These are phyloP conservation scores for Huntiella bhutanensis DNA, from an alignment of 2,329 filamentous ascomycete genomes.

Conservation along the genomic window DNA sequence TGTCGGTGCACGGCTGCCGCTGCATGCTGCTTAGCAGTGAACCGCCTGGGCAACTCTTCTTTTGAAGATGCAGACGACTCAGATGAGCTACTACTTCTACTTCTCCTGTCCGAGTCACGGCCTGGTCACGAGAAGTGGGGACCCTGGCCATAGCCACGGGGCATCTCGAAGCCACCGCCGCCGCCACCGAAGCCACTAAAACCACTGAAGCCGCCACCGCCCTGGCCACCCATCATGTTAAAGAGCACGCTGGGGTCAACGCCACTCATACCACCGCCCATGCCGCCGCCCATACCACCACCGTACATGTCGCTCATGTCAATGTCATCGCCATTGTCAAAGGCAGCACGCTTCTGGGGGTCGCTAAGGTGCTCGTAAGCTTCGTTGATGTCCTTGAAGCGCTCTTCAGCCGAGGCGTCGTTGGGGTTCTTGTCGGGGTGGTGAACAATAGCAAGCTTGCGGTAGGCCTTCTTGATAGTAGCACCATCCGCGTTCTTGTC, in stretches of 20 bases:
- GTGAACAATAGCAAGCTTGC: slow-evolving; percentile 80
- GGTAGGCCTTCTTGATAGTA: slow-evolving; percentile 92
- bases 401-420: slow-evolving; percentile 63
- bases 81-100: too few relatives aligned
- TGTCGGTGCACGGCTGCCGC: not conserved
- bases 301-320: slow-evolving; percentile 77
- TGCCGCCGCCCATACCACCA: slow-evolving; percentile 45
- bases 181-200: slow-evolving; percentile 31
- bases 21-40: not conserved
- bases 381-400: slow-evolving; percentile 96
- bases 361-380: slow-evolving; percentile 93
- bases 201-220: slow-evolving; percentile 30
- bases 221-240: slow-evolving; percentile 59
- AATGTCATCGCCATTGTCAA: slow-evolving; percentile 81
- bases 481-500: slow-evolving; percentile 67
- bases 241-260: slow-evolving; percentile 66
- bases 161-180: slow-evolving; percentile 22
- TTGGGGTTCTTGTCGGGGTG: slow-evolving; percentile 97
- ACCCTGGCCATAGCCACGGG: slow-evolving; percentile 33
- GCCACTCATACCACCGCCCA: slow-evolving; percentile 43
- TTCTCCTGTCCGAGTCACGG: not conserved
- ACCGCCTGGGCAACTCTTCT: too few relatives aligned
- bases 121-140: slow-evolving; percentile 32
- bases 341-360: slow-evolving; percentile 76
- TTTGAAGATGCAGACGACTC: too few relatives aligned